Base-by-base conservation (phyloP, 177 flowering plant genomes). In the Telopea speciosissima region DNA sequence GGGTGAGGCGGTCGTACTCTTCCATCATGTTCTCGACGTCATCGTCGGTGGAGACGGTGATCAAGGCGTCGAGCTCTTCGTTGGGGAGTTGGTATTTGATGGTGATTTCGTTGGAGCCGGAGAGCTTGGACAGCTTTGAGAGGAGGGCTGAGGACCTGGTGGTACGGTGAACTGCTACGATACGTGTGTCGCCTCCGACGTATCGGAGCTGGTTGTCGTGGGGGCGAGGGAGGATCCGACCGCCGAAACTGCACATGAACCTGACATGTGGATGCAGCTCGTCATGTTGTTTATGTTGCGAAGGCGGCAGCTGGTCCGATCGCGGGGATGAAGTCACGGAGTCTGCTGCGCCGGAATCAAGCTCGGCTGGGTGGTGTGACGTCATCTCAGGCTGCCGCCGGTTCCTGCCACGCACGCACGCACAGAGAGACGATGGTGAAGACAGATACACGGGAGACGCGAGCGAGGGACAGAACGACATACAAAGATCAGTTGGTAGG, bases 11-110 rank as follows among this genome's bases (percentile, higher is more conserved):
- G 42, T 95, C 99, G 73, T 82, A 91, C 77, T 95, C 99, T 8
- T 95, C 99, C 81, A 95, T 86, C 99, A 95, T 92, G 78, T 92
- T 95, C 68, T 92, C 97, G 10, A 95, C 78, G 61, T 95, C 99
- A 72, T 95, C 99, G 52, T 95, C 99, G 3, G 86, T 87, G 10
- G 88, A 80, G 45, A 93, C 96, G 8, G 99, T 87, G 65, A 95
- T 91, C 45, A 95, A 76, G 24, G 97, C 85, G 70, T 95, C 99
- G 0, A 95, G 89, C 25, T 95, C 99, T 71, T 95, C 99, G 63
- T 80, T 92, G 0, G 99, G 99, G 19, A 95, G 92, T 81, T 95
- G 99, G 72, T 92, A 95, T 83, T 95, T 95, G 24, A 95, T 74
- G 65, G 79, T 79, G 28, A 90, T 17, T 33, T 85, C 81, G 49